Conservation (phyloP, 805 yeast species). For the Saccharomycopsis javanensis region DNA sequence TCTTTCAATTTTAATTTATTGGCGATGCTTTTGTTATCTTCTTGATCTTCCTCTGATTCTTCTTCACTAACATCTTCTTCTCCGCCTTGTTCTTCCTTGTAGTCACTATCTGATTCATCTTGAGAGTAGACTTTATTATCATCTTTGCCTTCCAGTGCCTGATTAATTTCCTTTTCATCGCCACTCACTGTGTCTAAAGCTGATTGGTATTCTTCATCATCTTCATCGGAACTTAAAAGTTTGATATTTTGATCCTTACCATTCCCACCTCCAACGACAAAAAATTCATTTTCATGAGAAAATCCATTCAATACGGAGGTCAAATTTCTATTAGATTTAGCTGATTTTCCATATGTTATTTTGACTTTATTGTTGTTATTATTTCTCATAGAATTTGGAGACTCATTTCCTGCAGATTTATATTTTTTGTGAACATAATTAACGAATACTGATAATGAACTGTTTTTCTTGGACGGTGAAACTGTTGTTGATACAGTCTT, state of each 20-base stretch:
- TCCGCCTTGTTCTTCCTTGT: not conserved
- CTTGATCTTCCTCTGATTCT: not conserved
- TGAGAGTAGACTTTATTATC: not conserved
- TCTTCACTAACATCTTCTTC: not conserved
- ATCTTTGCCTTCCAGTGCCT: no score
- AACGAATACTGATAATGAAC: not conserved
- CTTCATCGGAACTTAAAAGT: not conserved
- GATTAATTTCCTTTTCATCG: not conserved
- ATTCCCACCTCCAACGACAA: not conserved
- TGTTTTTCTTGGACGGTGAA: not conserved
- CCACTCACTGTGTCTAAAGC: not conserved
- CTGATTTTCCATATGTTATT: not conserved
- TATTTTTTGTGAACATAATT: not conserved
- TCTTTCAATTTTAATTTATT: not conserved
- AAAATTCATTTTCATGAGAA: not conserved
- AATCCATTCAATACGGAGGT: not conserved
- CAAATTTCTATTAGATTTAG: not conserved
- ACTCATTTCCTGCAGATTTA: not conserved
- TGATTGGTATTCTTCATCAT: not conserved
- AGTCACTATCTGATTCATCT: not conserved
- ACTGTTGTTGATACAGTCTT: not conserved
- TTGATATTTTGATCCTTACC: not conserved
- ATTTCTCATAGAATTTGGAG: not conserved
- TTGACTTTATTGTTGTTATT: not conserved
- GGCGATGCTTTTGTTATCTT: not conserved